Base-by-base conservation (phyloP, 2,329 filamentous ascomycete genomes). In the Monosporascus sp. region DNA sequence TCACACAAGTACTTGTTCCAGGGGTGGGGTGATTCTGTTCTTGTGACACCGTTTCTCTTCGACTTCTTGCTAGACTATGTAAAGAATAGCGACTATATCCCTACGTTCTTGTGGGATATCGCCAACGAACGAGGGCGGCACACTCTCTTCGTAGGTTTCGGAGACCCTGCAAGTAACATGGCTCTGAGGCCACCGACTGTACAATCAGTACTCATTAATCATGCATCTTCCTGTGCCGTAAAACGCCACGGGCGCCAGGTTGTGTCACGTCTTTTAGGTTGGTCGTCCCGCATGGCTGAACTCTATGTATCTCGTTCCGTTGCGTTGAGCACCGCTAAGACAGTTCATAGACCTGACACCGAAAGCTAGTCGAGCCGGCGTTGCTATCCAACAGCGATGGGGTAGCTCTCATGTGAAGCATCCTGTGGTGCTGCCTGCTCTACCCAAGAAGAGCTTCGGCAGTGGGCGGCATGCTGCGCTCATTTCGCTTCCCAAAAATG, bases 201-300 rank as follows among this genome's bases (percentile, higher is more conserved):
- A 65, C 62, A 65, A 20, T 60, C 60, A 54, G 57, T 64, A 60
- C 63, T 60, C 60, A 64, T 62, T 53, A 64, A 61, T 56, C 55
- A 65, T 57, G 60, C 57, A 52, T 55, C 62, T 27, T 56, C 61
- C 52, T 49, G 64, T 56, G 60, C 58, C 48, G 60, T 61, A 41
- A 62, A 64, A 37, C 56, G 53, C 54, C 55, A 66, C 48, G 47
- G 59, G 37, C 58, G 58, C 44, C 55, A 57, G 53, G 61, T 56
- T 37, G 54, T 56, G 47, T 62, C 62, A 47, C 63, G 60, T 55
- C 53, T 66, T 52, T 56, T 65, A 66, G 66, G 66, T 66, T 63
- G 46, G 63, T 65, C 38, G n/a, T 22, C 48, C 53, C 49, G 48
- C 51, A 54, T 49, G 55, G 15, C 51, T 18, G 15, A 47, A 8